Evolutionary conservation across 140 eudicot species (phyloP).

Genomic region (Oenanthe javanica): DNA sequence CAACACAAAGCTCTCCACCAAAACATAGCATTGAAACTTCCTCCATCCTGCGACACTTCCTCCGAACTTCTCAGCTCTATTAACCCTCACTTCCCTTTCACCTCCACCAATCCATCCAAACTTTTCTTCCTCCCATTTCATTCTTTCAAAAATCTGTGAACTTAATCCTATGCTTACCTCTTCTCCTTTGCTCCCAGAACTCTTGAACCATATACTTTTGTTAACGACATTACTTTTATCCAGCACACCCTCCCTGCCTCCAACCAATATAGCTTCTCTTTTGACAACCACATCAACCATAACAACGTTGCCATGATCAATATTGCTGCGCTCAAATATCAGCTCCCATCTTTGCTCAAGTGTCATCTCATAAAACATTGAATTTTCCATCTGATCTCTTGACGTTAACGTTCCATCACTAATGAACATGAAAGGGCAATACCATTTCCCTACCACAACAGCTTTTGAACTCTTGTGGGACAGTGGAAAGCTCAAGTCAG

Average conservation of each 20-base stretch:
- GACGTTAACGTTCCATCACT: slow-evolving; percentile 34
- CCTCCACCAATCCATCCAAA: slow-evolving; percentile 46
- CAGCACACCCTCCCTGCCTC: slow-evolving; percentile 46
- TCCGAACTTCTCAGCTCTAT: slow-evolving; percentile 33
- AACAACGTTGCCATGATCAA: slow-evolving; percentile 21
- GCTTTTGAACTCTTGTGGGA: slow-evolving; percentile 24
- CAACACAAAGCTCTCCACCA: slow-evolving; percentile 71
- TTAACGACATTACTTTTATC: slow-evolving; percentile 33
- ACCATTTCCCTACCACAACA: slow-evolving; percentile 72
- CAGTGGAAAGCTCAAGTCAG: slow-evolving; percentile 27
- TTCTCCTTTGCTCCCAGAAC: slow-evolving; percentile 15
- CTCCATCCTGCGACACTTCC: slow-evolving; percentile 39
- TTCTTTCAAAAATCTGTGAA: slow-evolving; percentile 40
- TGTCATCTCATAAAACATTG: slow-evolving; percentile 58
- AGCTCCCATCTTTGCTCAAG: slow-evolving; percentile 76
- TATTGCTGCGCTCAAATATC: slow-evolving; percentile 24
- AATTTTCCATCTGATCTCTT: slow-evolving; percentile 34
- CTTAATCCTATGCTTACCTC: slow-evolving; percentile 50
- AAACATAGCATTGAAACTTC: slow-evolving; percentile 49
- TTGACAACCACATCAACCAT: slow-evolving; percentile 23
- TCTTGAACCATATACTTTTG: slow-evolving; percentile 44
- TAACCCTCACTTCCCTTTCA: slow-evolving; percentile 29
- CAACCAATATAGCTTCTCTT: slow-evolving; percentile 33
- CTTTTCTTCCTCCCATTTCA: slow-evolving; percentile 78
- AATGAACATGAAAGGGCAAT: slow-evolving; percentile 63